Percentiles rank a stretch among this genome's conserved stretches.
These are phyloP conservation scores for Pichia cactophila DNA, from an alignment of 1,139 yeast genomes.

Conservation along the genomic window DNA sequence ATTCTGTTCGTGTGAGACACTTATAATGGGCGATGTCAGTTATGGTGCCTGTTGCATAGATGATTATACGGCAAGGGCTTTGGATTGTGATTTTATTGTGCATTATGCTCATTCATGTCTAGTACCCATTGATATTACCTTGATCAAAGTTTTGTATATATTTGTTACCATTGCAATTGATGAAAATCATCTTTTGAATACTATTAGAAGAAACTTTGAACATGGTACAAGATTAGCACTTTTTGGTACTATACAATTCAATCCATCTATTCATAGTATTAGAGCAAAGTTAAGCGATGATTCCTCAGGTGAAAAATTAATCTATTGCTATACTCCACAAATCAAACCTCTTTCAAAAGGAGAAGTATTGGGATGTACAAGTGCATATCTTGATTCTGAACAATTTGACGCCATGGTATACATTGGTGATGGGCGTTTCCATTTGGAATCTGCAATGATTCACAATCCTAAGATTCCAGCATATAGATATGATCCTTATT, in stretches of 20 bases:
- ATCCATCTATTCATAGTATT: constrained; percentile 83
- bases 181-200: constrained; percentile 69
- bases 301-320: constrained; percentile 39
- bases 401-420: constrained; percentile 77
- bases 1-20: constrained; percentile 77
- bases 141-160: constrained; percentile 85
- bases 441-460: constrained; percentile 92
- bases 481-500: constrained; percentile 89
- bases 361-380: constrained; percentile 93
- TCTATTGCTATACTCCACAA: constrained; percentile 78
- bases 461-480: constrained; percentile 94
- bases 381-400: constrained; percentile 62
- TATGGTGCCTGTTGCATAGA: constrained; percentile 99
- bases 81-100: constrained; percentile 89
- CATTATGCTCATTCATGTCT: constrained; percentile 98
- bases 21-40: constrained; percentile 98
- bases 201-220: constrained; percentile 63
- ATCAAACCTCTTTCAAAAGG: constrained; percentile 90
- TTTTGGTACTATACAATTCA: constrained; percentile 95
- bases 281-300: constrained; percentile 46
- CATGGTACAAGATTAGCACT: constrained; percentile 60
- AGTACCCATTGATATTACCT: constrained; percentile 89
- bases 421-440: constrained; percentile 95
- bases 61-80: constrained; percentile 86
- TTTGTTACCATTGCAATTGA: constrained; percentile 92